A percentile compares a stretch with the other conserved stretches of the same genome.
These are phyloP conservation scores for Monsonia emarginata DNA, from an alignment of 441 rosid species.

Conservation along the genomic window DNA sequence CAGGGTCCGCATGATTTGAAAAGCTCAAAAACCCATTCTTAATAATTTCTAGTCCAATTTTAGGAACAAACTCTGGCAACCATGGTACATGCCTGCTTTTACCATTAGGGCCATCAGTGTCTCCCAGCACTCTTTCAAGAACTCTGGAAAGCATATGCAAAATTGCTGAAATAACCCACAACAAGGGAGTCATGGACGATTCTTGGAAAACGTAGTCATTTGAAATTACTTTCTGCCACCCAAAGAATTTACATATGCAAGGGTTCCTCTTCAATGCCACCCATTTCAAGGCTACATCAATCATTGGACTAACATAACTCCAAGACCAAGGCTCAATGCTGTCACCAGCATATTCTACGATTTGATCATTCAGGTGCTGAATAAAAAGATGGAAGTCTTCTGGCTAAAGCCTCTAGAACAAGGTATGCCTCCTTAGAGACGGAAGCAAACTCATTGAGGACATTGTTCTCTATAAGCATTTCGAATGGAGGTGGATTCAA, in stretches of 20 bases:
- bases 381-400: conserved; percentile 57
- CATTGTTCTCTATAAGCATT: conserved; percentile 43
- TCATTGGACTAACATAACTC: conserved; percentile 63
- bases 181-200: conserved; percentile 31
- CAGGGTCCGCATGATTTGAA: conserved; percentile 26
- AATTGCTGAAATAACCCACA: conserved; percentile 63
- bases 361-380: conserved; percentile 20
- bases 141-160: conserved; percentile 55
- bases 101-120: conserved; percentile 18
- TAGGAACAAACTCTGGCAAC: conserved; percentile 86
- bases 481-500: conserved; percentile 58
- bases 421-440: conserved; percentile 57
- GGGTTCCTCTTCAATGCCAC: conserved; percentile 27
- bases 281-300: conserved; percentile 76
- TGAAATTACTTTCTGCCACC: conserved; percentile 23
- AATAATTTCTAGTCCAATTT: conserved; percentile 61
- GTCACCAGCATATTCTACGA: conserved; percentile 17
- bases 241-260: conserved; percentile 30
- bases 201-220: conserved; percentile 23
- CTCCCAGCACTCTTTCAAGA: conserved; percentile 54
- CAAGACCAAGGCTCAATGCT: conserved; percentile 59
- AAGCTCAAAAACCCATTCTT: conserved; percentile 47
- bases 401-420: conserved; percentile 67
- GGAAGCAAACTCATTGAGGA: conserved; percentile 52
- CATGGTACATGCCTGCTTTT: conserved; percentile 39